Evolutionary conservation across 148 eudicot genomes (phyloP), one percentile per base, ranked within the genome.

Genomic region (Dysphania ambrosioides): DNA sequence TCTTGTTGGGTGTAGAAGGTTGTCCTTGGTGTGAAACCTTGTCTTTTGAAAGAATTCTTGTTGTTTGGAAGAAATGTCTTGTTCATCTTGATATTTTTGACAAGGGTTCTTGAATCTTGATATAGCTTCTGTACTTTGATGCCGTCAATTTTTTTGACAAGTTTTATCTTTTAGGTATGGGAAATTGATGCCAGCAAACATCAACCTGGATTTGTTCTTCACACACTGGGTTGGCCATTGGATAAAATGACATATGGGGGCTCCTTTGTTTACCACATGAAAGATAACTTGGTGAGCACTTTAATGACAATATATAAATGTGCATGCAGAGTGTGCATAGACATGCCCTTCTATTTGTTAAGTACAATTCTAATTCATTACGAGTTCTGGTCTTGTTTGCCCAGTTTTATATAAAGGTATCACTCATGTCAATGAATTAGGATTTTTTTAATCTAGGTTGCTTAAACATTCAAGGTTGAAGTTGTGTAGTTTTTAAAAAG

Each of bases 211-310:
- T 71, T 74, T 73, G 96, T 92, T 40, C 87, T 94, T 78, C 98
- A 94, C 81, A 94, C 98, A 18, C 8, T 91, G 62, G 98, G 98
- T 78, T 94, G 98, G 98, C 98, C 98, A 65, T 78, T 94, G 85
- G 97, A 91, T 83, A 73, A 77, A 49, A 86, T 82, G 76, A 94
- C 98, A 49, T 94, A 94, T 83, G 98, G 98, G 29, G 98, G 98
- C 59, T 94, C 98, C 73, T 94, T 94, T 81, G 42, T 94, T 71
- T 94, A 91, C 81, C 97, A 94, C 82, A 94, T 94, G 98, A 85
- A 90, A 66, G 96, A 94, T 84, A 88, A 90, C 80, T 82, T 90
- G 92, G 98, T 91, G 82, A 65, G 79, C 5, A 38, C 12, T 35
- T 63, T 27, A n/a, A 5, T n/a, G 8, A 36, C 8, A 29, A 35